Evolutionary conservation across 108 stramenopile genomes (phyloP).

Genomic region (Fragilariopsis cylindrus): DNA sequence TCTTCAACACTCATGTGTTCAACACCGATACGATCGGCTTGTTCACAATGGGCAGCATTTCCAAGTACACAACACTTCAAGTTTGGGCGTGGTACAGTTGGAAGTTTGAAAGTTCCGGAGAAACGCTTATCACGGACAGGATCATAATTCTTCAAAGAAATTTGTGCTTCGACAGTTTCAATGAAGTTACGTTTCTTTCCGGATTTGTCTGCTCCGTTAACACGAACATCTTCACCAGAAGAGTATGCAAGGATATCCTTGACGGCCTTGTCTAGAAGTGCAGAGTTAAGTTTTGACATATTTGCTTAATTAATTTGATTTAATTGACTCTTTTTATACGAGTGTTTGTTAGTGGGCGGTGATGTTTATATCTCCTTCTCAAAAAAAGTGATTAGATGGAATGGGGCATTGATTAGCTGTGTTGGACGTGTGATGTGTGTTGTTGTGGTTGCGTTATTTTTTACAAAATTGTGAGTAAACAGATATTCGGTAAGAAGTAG

Average conservation of each 20-base stretch:
- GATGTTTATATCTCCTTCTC: not conserved
- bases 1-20: slow-evolving; percentile 98
- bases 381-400: not conserved
- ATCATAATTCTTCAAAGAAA: slow-evolving; percentile 99
- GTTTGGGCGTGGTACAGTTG: slow-evolving; percentile 91
- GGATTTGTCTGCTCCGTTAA: slow-evolving; percentile 62
- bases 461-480: too few species aligned
- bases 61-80: slow-evolving; percentile 99
- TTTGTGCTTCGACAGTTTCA: slow-evolving; percentile 98
- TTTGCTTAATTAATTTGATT: slow-evolving; percentile 7
- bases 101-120: slow-evolving; percentile 99
- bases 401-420: not conserved
- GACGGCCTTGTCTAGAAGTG: slow-evolving; percentile 74
- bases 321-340: slow-evolving; percentile 1
- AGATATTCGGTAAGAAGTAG: too few species aligned
- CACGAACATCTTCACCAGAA: slow-evolving; percentile 42
- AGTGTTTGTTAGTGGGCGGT: slow-evolving; percentile 6
- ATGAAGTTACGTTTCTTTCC: slow-evolving; percentile 99
- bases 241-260: slow-evolving; percentile 53
- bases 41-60: slow-evolving; percentile 98
- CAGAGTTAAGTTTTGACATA: slow-evolving; percentile 89
- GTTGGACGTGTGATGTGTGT: too few species aligned
- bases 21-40: slow-evolving; percentile 97
- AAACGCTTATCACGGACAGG: slow-evolving; percentile 99
- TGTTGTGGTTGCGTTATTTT: too few species aligned